A percentile compares a stretch with the other conserved stretches of the same genome.
Conservation (phyloP, 2,329 filamentous ascomycete species). For the Colletotrichum salicis region DNA sequence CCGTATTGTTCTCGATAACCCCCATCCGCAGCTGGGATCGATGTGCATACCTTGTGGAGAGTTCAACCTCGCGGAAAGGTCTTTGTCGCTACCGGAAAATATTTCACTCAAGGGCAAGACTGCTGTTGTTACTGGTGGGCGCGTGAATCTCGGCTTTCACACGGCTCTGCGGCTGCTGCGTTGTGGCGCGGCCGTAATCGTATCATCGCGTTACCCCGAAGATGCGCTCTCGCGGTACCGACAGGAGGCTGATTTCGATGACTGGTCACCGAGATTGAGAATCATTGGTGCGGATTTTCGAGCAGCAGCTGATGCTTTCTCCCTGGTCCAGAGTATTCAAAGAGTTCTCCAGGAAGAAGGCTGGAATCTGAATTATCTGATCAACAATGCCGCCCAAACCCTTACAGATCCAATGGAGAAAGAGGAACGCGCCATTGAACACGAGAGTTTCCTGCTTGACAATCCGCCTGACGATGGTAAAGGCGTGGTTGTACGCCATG, state of each 20-base stretch:
- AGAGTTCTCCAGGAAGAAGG: slow-evolving; percentile 33
- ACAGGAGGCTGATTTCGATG: slow-evolving; percentile 35
- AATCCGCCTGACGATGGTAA: neutral
- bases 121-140: slow-evolving; percentile 48
- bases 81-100: slow-evolving; percentile 42
- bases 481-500: neutral
- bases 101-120: slow-evolving; percentile 41
- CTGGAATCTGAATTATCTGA: slow-evolving; percentile 44
- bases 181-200: slow-evolving; percentile 48
- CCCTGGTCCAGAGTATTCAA: slow-evolving; percentile 40
- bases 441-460: slow-evolving; percentile 23
- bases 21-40: slow-evolving; percentile 39
- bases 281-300: slow-evolving; percentile 49
- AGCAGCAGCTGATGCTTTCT: slow-evolving; percentile 45
- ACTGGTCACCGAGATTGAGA: slow-evolving; percentile 37
- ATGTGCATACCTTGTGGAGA: slow-evolving; percentile 47
- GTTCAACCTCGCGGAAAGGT: slow-evolving; percentile 46
- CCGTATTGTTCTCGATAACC: slow-evolving; percentile 36
- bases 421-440: slow-evolving; percentile 42
- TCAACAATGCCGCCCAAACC: slow-evolving; percentile 53
- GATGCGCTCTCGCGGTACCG: slow-evolving; percentile 46
- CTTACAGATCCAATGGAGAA: slow-evolving; percentile 46
- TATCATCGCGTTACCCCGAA: slow-evolving; percentile 47
- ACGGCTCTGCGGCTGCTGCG: slow-evolving; percentile 47
- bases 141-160: slow-evolving; percentile 48